Conservation (phyloP, 208 protist species). For the Acanthamoeba rhysodes region DNA sequence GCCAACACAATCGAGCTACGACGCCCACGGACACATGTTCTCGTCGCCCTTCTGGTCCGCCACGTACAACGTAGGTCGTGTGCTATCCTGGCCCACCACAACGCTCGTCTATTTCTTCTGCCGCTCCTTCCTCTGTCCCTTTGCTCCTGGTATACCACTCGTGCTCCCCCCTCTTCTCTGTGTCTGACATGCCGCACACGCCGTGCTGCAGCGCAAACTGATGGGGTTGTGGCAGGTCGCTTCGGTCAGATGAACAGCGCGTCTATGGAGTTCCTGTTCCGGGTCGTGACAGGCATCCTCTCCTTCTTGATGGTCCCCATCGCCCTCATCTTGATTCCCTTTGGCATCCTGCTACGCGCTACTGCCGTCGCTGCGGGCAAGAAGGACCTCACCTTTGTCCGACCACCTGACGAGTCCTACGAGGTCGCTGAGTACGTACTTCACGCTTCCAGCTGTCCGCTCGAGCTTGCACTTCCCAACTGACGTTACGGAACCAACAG, state of each 20-base stretch:
- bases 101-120: slow-evolving; percentile 12
- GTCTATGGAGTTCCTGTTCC: not conserved
- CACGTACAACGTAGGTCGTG: not conserved
- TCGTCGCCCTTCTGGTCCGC: slow-evolving; percentile 15
- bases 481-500: not conserved
- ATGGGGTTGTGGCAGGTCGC: not conserved
- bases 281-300: not conserved
- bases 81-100: slow-evolving; percentile 13
- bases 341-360: not conserved
- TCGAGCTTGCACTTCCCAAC: too few relatives aligned
- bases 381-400: slow-evolving; percentile 46
- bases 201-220: not conserved
- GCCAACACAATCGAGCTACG: not conserved
- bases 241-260: slow-evolving; percentile 53
- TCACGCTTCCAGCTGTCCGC: too few relatives aligned
- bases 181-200: too few relatives aligned
- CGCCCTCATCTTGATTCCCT: not conserved
- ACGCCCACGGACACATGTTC: not conserved
- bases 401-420: not conserved
- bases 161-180: too few relatives aligned
- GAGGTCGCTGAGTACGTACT: not conserved
- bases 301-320: slow-evolving; percentile 23
- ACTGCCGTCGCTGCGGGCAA: slow-evolving; percentile 11
- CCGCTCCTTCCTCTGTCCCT: not conserved
- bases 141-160: not conserved